These are phyloP conservation scores for Trichoderma lentiforme DNA, from an alignment of 2,329 filamentous ascomycete species.

Conservation along the genomic window DNA sequence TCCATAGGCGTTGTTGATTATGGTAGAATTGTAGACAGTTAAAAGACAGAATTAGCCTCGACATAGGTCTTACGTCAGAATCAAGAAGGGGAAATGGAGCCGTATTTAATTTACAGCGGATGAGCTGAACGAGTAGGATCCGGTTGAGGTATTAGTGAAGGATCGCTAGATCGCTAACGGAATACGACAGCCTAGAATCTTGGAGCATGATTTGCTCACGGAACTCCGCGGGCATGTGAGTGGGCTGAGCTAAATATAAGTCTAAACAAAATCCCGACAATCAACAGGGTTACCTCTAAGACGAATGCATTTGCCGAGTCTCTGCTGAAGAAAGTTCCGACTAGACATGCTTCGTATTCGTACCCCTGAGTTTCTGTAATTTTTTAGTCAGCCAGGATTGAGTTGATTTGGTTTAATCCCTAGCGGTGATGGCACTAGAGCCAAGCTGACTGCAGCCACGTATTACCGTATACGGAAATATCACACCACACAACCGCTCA, in stretches of 20 bases:
- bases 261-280: not conserved
- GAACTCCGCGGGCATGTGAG: not conserved
- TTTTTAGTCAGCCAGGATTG: not conserved
- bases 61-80: conserved; percentile 1
- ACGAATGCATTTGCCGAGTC: not conserved
- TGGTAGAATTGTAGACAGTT: not conserved
- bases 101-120: not conserved
- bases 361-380: not conserved
- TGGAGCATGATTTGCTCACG: not conserved
- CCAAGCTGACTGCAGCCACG: not conserved
- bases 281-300: not conserved
- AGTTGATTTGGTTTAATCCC: not conserved
- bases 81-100: not conserved
- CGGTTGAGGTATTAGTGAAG: not conserved
- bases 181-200: not conserved
- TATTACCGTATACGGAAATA: not conserved
- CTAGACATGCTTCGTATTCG: not conserved
- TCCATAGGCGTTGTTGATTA: not conserved
- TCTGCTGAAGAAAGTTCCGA: not conserved
- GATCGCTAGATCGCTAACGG: not conserved
- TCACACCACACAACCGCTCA: not conserved
- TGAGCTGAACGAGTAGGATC: not conserved
- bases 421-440: not conserved
- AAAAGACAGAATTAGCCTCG: not conserved
- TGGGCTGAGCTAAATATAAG: not conserved